These are phyloP conservation scores for Tricharina praecox DNA, from an alignment of 495 filamentous ascomycete species.

Conservation along the genomic window DNA sequence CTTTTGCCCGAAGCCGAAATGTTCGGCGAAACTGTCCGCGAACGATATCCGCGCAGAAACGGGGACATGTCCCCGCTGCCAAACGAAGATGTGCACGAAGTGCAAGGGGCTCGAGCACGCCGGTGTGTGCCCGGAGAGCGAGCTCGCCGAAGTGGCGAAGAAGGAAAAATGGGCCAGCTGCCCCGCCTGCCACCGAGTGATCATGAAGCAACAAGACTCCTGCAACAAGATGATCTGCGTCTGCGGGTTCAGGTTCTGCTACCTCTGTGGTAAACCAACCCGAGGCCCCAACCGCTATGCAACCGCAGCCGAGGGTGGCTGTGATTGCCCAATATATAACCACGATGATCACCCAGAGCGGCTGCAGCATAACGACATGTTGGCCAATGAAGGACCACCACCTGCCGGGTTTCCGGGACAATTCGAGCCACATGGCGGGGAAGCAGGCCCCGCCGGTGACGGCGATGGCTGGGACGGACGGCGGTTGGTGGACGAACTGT, in stretches of 20 bases:
- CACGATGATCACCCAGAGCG: too few species aligned
- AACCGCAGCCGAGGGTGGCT: not conserved
- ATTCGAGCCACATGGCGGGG: too few species aligned
- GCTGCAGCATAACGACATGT: too few species aligned
- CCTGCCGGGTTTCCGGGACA: too few species aligned
- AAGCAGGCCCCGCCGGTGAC: too few species aligned
- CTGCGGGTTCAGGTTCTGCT: not conserved
- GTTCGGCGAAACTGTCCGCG: not conserved
- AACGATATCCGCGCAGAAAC: not conserved
- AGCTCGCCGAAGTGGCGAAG: not conserved
- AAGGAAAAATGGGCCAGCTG: not conserved
- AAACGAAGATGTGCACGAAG: not conserved
- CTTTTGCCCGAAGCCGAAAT: not conserved
- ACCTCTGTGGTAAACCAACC: not conserved
- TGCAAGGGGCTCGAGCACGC: not conserved
- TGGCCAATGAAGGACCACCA: too few species aligned
- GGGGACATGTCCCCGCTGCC: not conserved
- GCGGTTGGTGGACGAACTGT: too few species aligned
- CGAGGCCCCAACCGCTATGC: not conserved
- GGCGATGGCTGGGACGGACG: too few species aligned
- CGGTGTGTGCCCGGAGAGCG: not conserved
- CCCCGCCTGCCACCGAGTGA: not conserved
- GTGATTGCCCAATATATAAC: not conserved
- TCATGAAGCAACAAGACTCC: not conserved
- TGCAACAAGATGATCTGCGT: not conserved